Conservation (phyloP, 805 yeast genomes). For the Starmera dryadoides region DNA sequence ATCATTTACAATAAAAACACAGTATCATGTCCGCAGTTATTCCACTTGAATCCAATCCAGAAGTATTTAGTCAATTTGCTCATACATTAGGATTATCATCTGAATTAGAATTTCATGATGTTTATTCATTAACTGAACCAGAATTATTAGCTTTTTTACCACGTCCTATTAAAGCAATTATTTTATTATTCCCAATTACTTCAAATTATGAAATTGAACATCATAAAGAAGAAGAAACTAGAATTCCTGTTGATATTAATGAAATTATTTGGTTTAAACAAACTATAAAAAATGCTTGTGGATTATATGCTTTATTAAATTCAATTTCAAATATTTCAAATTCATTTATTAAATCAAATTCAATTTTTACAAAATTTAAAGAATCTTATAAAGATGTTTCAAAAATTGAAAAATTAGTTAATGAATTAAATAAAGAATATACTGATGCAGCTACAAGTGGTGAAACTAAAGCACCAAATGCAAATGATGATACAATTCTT, state of each 20-base stretch:
- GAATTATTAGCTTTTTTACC: constrained; percentile 79
- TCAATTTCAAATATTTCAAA: constrained; percentile 35
- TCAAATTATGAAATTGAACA: constrained; percentile 48
- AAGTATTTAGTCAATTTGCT: constrained; percentile 66
- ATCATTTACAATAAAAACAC: not conserved
- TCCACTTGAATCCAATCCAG: constrained; percentile 90
- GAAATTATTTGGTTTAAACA: constrained; percentile 75
- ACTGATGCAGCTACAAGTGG: constrained; percentile 31
- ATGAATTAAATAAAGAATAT: constrained; percentile 36
- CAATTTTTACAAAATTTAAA: constrained; percentile 12
- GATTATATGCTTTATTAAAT: constrained; percentile 82
- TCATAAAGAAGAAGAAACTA: constrained; percentile 27
- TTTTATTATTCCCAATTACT: constrained; percentile 81
- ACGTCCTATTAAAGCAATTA: constrained; percentile 66
- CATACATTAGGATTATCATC: constrained; percentile 59
- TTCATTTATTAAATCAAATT: constrained; percentile 12
- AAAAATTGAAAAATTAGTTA: constrained; percentile 32
- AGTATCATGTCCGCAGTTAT: constrained; percentile 39
- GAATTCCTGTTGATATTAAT: constrained; percentile 11
- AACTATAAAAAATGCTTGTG: constrained; percentile 84
- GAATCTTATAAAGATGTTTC: constrained; percentile 8
- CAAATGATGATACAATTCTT: constrained; percentile 41
- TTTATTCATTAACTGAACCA: constrained; percentile 77
- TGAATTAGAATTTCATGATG: constrained; percentile 62
- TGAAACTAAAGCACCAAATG: constrained; percentile 55